A percentile compares a stretch with the other conserved stretches of the same genome.
Evolutionary conservation across 768 basidiomycete species (phyloP).

Genomic region (Gymnopilus junonius): DNA sequence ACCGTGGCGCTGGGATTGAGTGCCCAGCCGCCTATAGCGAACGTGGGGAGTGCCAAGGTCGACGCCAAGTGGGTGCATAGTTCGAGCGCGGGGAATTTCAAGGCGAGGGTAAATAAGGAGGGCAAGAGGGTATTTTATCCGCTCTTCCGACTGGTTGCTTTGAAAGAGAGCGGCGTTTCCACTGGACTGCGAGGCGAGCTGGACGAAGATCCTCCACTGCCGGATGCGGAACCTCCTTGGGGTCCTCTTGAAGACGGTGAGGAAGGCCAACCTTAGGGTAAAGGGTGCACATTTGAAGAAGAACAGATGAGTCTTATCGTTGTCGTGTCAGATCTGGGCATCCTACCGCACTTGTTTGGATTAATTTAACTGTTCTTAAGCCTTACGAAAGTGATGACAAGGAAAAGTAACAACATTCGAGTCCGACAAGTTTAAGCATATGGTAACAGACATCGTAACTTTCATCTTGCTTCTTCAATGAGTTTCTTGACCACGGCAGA

Average conservation of each 20-base stretch:
- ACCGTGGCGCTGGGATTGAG: slow-evolving; percentile 31
- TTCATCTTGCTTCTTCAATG: neutral
- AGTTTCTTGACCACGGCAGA: neutral
- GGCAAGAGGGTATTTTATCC: slow-evolving; percentile 30
- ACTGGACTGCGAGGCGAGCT: slow-evolving; percentile 24
- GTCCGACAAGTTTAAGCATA: no score
- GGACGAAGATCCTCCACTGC: slow-evolving; percentile 22
- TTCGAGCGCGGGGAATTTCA: slow-evolving; percentile 29
- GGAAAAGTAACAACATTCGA: no score
- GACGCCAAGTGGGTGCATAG: slow-evolving; percentile 28
- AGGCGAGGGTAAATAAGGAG: slow-evolving; percentile 22
- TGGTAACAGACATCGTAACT: no score
- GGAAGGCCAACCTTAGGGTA: neutral
- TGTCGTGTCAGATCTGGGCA: no score
- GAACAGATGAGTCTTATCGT: no score
- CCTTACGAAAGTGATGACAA: no score
- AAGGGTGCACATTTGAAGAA: no score
- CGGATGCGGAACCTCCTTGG: slow-evolving; percentile 27
- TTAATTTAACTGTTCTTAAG: no score
- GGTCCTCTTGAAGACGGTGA: slow-evolving; percentile 5
- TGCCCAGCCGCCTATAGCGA: slow-evolving; percentile 21
- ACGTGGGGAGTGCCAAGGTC: slow-evolving; percentile 11
- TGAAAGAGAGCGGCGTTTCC: slow-evolving; percentile 21
- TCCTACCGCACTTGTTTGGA: no score
- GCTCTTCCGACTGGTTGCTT: slow-evolving; percentile 32